Base-by-base conservation (phyloP, 371 early-diverging fungal species). In the Fennellomyces sp. region DNA sequence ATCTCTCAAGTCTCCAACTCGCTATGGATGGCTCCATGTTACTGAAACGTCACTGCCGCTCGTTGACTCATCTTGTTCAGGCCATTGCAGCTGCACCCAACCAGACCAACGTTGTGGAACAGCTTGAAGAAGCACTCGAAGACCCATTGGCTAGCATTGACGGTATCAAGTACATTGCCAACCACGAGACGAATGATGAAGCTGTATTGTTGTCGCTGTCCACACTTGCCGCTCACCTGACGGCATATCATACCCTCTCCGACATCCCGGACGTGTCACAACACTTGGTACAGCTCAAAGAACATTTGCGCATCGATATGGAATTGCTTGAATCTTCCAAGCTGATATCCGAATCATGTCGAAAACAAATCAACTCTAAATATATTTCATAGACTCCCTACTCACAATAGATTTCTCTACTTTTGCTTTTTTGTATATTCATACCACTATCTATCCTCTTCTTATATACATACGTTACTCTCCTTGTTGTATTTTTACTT, bases 131-230 rank as follows among this genome's bases (percentile, higher is more conserved):
- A 36, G 73, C 68, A 25, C 10, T 61, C 23, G 57, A 64, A 17
- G 68, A 73, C 25, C 50, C 56, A 15, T 30, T 30, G 2, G 65
- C 73, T 7, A 67, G 65, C 7, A 19, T 36, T 27, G 67, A 69
- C 51, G 69, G 69, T 49, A 64, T 73, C 13, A 53, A 58, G 11
- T 67, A 73, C 13, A 2, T 41, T 38, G 2, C 30, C 42, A 3
- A 56, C 39, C 36, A 26, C 17, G 27, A 38, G 12, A 27, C 51
- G 4, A 72, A 72, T 15, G 52, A 36, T n/a, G 73, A 73, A 59
- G 73, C 73, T 19, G 61, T 60, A 21, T 65, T 73, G 1, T 52
- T 73, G 10, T 52, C 58, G 0, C 33, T 73, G 33, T 73, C 73
- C 10, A 59, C 70, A 0, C 42, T 73, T 10, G 65, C 73, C 23